Evolutionary conservation across 306 rosid genomes (phyloP).

Genomic region (Abrus precatorius): DNA sequence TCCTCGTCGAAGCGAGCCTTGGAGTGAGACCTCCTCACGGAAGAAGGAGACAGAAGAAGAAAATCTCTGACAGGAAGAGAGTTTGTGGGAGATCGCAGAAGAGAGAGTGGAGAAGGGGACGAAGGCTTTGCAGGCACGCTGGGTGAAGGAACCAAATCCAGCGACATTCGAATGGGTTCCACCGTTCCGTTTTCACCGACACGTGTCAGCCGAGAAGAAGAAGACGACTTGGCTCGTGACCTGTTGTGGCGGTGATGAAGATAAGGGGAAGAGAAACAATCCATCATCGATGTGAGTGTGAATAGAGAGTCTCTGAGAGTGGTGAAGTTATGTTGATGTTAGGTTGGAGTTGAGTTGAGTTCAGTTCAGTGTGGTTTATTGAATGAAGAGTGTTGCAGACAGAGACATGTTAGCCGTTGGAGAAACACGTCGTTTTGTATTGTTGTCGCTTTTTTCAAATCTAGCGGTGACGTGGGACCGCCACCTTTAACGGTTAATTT

Average conservation of each 20-base stretch:
- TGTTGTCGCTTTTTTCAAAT: constrained; percentile 31
- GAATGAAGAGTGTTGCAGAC: not conserved
- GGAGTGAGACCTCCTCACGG: constrained; percentile 53
- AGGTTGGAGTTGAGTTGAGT: no score
- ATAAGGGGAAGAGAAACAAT: constrained; percentile 54
- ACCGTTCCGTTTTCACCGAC: constrained; percentile 36
- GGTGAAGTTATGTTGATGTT: no score
- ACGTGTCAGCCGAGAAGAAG: constrained; percentile 57
- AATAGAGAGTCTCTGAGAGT: not conserved
- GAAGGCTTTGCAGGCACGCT: constrained; percentile 51
- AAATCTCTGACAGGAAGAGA: constrained; percentile 65
- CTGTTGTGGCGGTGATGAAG: constrained; percentile 43
- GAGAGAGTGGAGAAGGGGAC: constrained; percentile 54
- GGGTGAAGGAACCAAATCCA: constrained; percentile 43
- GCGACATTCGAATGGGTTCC: constrained; percentile 58
- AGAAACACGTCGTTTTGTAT: not conserved
- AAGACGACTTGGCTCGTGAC: constrained; percentile 56
- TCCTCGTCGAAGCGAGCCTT: constrained; percentile 73
- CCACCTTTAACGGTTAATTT: constrained; percentile 47
- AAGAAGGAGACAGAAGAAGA: constrained; percentile 74
- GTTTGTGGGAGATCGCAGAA: constrained; percentile 50
- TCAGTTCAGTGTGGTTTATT: not conserved
- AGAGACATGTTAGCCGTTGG: constrained; percentile 57
- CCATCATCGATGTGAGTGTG: constrained; percentile 54
- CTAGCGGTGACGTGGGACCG: constrained; percentile 47